phyloP scores from a whole-genome alignment of 2,329 filamentous ascomycete genomes.

The Apiospora koreana region DNA sequence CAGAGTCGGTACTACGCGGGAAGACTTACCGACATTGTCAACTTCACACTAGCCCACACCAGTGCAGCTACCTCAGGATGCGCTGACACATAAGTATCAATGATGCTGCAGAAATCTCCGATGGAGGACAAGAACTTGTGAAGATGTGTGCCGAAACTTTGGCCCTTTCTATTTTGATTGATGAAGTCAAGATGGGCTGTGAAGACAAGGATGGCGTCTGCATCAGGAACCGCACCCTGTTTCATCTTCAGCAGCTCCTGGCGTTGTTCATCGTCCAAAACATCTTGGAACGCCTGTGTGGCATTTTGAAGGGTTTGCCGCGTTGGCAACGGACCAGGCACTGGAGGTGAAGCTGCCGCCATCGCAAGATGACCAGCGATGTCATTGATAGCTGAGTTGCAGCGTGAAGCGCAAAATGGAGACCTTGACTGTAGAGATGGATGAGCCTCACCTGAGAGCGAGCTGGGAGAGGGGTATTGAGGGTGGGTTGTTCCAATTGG shows the following conservation, averaged over 20 bases:
- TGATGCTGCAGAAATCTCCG: constrained; percentile 37
- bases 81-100: constrained; percentile 39
- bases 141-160: constrained; percentile 29
- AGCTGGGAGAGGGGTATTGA: not conserved
- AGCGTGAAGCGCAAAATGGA: not conserved
- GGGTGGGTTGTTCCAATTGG: not conserved
- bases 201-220: constrained; percentile 33
- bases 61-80: constrained; percentile 39
- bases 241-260: not conserved
- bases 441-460: not conserved
- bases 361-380: not conserved
- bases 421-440: not conserved
- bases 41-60: constrained; percentile 44
- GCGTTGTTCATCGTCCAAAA: not conserved
- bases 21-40: constrained; percentile 36
- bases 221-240: constrained; percentile 24
- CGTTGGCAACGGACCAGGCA: not conserved
- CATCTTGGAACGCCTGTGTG: not conserved
- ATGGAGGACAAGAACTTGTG: constrained; percentile 35
- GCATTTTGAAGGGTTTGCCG: not conserved
- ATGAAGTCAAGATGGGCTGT: constrained; percentile 33
- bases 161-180: constrained; percentile 24
- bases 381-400: not conserved
- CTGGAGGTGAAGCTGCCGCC: not conserved
- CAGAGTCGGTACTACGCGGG: too few relatives aligned